Evolutionary conservation across 108 stramenopile genomes (phyloP).

Genomic region (Skeletonema costatum): DNA sequence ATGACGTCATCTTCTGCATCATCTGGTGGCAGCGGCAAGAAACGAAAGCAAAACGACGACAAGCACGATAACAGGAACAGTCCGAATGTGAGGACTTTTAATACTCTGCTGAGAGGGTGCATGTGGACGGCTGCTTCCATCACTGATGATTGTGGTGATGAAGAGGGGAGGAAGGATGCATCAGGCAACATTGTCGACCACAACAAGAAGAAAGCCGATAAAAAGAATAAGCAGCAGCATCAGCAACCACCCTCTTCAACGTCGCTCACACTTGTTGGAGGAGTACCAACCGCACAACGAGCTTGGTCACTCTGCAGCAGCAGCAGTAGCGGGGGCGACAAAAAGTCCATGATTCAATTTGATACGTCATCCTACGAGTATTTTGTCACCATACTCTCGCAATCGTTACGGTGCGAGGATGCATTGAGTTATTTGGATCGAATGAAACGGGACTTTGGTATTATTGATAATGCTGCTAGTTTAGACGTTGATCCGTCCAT

Average conservation of each 20-base stretch:
- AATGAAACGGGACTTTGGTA: constrained; percentile 49
- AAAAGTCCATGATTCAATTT: neutral
- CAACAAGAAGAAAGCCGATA: constrained; percentile 1
- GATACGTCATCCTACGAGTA: constrained; percentile 90
- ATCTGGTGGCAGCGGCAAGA: neutral
- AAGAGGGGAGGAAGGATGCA: neutral
- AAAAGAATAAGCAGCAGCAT: neutral
- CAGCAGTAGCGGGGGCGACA: constrained; percentile 3
- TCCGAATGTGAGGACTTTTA: constrained; percentile 82
- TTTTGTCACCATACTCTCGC: constrained; percentile 68
- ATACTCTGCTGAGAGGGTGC: constrained; percentile 83
- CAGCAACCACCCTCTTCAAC: neutral
- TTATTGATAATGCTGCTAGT: neutral
- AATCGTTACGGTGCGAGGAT: constrained; percentile 63
- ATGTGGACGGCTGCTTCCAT: constrained; percentile 77
- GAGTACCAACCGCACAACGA: constrained; percentile 70
- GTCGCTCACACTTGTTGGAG: constrained; percentile 50
- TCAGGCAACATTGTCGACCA: neutral
- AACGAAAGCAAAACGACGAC: constrained; percentile 16
- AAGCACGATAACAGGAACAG: constrained; percentile 13
- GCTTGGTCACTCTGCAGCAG: constrained; percentile 59
- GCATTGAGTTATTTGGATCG: constrained; percentile 56
- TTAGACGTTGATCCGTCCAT: constrained; percentile 44
- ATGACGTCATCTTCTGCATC: neutral
- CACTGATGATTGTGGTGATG: constrained; percentile 2